Evolutionary conservation across 768 basidiomycete genomes (phyloP).

Genomic region (Collybiopsis luxurians): DNA sequence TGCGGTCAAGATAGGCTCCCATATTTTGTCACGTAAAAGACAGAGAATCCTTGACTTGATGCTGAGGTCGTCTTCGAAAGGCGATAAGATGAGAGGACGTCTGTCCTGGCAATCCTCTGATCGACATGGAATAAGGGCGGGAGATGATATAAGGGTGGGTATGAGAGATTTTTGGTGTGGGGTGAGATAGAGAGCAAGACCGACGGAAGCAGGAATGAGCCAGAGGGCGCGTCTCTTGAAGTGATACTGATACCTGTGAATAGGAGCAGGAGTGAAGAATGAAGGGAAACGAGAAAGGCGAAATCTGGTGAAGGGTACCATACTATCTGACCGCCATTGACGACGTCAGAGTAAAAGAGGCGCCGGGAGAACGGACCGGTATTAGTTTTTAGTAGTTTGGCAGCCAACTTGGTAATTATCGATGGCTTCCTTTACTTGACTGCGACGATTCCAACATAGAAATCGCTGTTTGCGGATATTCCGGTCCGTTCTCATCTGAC

Average conservation of each 20-base stretch:
- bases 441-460: no score
- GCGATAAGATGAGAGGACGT: conserved; percentile 54
- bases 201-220: conserved; percentile 57
- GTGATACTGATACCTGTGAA: conserved; percentile 22
- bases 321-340: conserved; percentile 5
- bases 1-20: conserved; percentile 85
- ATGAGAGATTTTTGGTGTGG: conserved; percentile 40
- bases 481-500: no score
- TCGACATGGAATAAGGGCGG: conserved; percentile 41
- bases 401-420: no score
- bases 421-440: no score
- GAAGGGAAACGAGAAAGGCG: conserved; percentile 17
- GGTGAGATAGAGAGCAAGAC: conserved; percentile 47
- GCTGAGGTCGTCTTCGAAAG: conserved; percentile 57
- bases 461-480: no score
- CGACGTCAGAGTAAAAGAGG: no score
- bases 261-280: conserved; percentile 33
- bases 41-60: conserved; percentile 40
- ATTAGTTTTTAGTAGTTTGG: no score
- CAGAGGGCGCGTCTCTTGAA: conserved; percentile 38
- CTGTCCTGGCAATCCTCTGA: conserved; percentile 14
- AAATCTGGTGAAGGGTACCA: background rate
- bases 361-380: background rate
- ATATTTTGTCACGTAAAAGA: conserved; percentile 56
- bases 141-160: conserved; percentile 48